Evolutionary conservation across 441 rosid genomes (phyloP).

Genomic region (Rhodomyrtus psidioides): DNA sequence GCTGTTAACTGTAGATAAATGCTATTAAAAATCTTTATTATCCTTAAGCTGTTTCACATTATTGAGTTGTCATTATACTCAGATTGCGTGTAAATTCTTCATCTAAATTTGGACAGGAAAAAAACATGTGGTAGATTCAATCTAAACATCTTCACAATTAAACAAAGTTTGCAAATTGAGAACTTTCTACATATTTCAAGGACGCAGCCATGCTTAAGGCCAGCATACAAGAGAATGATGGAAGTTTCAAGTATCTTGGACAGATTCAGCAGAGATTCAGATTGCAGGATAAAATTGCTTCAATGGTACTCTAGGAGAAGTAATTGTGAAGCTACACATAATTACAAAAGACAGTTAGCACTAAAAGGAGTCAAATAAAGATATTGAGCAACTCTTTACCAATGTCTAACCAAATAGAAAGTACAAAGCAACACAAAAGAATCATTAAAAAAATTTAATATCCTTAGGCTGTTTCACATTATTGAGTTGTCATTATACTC

Average conservation of each 20-base stretch:
- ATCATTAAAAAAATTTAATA: neutral
- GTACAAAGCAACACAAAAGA: neutral
- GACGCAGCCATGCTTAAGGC: neutral
- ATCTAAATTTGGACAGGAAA: neutral
- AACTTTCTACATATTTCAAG: neutral
- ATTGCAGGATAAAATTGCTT: neutral
- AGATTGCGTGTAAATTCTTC: neutral
- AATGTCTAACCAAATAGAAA: neutral
- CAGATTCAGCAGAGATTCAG: neutral
- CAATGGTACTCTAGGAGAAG: neutral
- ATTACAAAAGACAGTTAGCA: neutral
- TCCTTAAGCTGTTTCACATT: neutral
- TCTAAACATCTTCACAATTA: neutral
- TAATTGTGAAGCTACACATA: neutral
- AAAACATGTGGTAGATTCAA: neutral
- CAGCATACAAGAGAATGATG: neutral
- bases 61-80: neutral
- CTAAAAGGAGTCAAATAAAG: neutral
- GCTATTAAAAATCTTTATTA: neutral
- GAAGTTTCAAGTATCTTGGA: neutral
- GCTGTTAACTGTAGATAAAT: neutral
- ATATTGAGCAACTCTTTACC: neutral
- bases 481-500: neutral
- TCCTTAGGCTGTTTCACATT: neutral
- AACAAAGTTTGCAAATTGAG: neutral